Evolutionary conservation across 345 rosid species (phyloP).

Genomic region (Barbarea vulgaris): DNA sequence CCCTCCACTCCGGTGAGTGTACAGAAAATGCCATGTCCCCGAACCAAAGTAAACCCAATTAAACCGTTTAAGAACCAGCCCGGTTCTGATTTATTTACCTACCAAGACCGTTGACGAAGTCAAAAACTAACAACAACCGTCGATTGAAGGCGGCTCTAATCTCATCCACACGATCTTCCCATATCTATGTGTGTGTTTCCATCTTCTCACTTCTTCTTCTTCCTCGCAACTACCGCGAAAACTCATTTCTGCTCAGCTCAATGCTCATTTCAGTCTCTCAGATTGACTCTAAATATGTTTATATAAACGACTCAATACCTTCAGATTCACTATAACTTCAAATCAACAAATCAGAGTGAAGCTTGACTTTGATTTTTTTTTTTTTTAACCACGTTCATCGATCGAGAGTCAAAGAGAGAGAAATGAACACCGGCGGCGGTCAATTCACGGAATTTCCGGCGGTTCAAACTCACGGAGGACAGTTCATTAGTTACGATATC

Average conservation of each 20-base stretch:
- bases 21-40: no score
- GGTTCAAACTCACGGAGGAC: constrained; percentile 69
- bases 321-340: constrained; percentile 2
- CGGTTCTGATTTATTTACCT: no score
- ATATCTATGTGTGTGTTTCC: not conserved
- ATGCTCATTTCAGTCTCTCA: not conserved
- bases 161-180: constrained; percentile 43
- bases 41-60: no score
- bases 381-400: not conserved
- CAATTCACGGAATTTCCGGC: constrained; percentile 75
- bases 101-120: constrained; percentile 44
- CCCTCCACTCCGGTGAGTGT: no score
- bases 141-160: constrained; percentile 59
- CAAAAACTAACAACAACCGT: constrained; percentile 32
- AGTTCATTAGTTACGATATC: constrained; percentile 66
- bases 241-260: not conserved
- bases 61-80: no score
- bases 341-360: constrained; percentile 12
- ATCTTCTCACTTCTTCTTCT: constrained; percentile 39
- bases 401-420: not conserved
- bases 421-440: constrained; percentile 45
- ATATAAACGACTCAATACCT: not conserved
- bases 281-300: constrained; percentile 4
- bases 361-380: constrained; percentile 2
- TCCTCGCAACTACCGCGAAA: constrained; percentile 62